Conservation (phyloP, 805 yeast genomes). For the Priceomyces carsonii region DNA sequence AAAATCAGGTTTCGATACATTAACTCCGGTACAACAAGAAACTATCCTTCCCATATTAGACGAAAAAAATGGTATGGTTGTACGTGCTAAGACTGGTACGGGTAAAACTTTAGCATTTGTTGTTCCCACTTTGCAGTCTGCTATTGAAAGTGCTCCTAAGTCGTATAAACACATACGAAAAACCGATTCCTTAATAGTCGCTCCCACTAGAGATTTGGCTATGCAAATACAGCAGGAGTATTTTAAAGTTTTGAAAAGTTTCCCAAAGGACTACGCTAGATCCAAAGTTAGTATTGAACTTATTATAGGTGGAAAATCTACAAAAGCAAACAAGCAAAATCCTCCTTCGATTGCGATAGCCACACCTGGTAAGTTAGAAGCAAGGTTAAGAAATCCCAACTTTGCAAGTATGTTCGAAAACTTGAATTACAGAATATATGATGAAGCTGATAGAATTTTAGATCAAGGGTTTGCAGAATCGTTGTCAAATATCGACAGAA, state of each 20-base stretch:
- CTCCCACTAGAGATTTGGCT: constrained; percentile 93
- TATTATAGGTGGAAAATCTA: constrained; percentile 67
- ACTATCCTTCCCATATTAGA: constrained; percentile 59
- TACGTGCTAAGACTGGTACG: constrained; percentile 93
- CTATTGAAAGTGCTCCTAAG: constrained; percentile 22
- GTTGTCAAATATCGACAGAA: constrained; percentile 56
- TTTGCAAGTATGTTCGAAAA: constrained; percentile 48
- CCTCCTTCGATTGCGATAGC: constrained; percentile 72
- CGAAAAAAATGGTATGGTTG: constrained; percentile 66
- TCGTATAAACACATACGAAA: constrained; percentile 44
- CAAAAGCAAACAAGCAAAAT: constrained; percentile 23
- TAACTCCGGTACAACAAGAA: constrained; percentile 71
- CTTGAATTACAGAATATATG: constrained; percentile 70
- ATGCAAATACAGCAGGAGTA: constrained; percentile 74
- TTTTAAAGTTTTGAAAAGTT: constrained; percentile 37
- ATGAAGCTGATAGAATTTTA: constrained; percentile 88
- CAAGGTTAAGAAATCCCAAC: constrained; percentile 50
- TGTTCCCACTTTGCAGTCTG: constrained; percentile 69
- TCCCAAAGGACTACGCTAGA: constrained; percentile 15
- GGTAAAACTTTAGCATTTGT: constrained; percentile 93
- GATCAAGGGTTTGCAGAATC: constrained; percentile 78
- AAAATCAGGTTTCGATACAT: constrained; percentile 46
- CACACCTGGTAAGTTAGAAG: constrained; percentile 86
- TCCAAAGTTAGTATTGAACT: constrained; percentile 42
- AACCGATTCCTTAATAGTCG: constrained; percentile 58